phyloP scores from a whole-genome alignment of 1,284 basidiomycete genomes.

The Ganoderma sinense region DNA sequence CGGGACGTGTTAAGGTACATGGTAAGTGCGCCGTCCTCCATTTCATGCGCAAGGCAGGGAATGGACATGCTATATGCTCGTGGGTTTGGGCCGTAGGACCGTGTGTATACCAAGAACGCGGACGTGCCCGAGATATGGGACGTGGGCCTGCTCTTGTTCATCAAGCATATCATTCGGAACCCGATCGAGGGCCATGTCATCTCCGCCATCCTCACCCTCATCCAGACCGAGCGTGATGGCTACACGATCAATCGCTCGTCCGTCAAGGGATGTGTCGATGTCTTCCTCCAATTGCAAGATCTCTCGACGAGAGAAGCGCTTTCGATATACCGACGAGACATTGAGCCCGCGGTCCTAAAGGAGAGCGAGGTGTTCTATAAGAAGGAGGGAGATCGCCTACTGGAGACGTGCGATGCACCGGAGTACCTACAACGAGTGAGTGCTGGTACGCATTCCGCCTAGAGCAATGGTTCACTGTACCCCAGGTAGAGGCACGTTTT shows the following conservation, averaged over 20 bases:
- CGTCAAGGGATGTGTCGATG: constrained; percentile 90
- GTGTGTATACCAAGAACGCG: constrained; percentile 79
- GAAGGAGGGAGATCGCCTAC: constrained; percentile 75
- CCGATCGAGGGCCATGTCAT: constrained; percentile 89
- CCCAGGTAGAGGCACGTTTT: constrained; percentile 85
- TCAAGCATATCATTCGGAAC: constrained; percentile 83
- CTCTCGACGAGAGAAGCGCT: constrained; percentile 48
- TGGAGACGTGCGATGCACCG: constrained; percentile 82
- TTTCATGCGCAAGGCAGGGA: background rate
- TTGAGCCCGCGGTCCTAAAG: constrained; percentile 86
- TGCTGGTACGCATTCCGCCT: background rate
- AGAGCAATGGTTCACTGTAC: background rate
- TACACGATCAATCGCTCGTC: constrained; percentile 92
- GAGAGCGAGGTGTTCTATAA: constrained; percentile 87
- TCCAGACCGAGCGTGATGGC: constrained; percentile 93
- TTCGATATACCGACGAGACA: constrained; percentile 85
- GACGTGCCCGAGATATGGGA: constrained; percentile 85
- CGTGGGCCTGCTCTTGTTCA: constrained; percentile 86
- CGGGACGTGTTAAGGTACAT: constrained; percentile 96
- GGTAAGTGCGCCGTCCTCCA: constrained; percentile 58
- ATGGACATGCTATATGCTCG: constrained; percentile 1
- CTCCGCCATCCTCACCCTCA: constrained; percentile 84
- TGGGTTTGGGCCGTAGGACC: constrained; percentile 69
- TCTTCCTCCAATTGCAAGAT: constrained; percentile 77
- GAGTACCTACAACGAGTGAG: constrained; percentile 85